Base-by-base conservation (phyloP, 768 basidiomycete genomes). In the Xanthoconium stramineum region DNA sequence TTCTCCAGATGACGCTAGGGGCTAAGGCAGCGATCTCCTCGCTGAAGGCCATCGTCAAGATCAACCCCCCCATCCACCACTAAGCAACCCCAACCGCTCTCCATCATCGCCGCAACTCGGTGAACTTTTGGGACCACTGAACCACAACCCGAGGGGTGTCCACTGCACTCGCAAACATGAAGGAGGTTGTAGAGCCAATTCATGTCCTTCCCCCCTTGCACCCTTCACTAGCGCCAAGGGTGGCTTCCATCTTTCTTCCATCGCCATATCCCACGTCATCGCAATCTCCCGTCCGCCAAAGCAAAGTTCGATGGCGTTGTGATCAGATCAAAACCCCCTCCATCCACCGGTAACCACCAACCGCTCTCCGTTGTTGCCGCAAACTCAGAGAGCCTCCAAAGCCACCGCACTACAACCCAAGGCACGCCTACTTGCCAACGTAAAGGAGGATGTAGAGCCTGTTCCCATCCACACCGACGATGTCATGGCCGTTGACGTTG, bases 301-400 rank as follows among this genome's bases (percentile, higher is more conserved):
- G 75, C 79, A 58, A 83, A 78, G 51, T 81, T 83, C 53, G 87
- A 87, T 55, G 82, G 83, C 49, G 85, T 88, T 57, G 79, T 83
- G 28, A 76, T 84, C 67, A 84, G 86, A 64, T 70, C 80, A 3
- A 82, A 80, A 63, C 58, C 48, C 10, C 60, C 59, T 5, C 57
- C 64, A 29, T 62, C 68, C 20, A 17, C 66, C 9, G 56, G 73
- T 32, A 57, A 65, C 55, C 85, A 84, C 54, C 81, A 80, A 65
- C 81, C 85, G 20, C 67, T 86, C 53, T 80, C 83, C 35, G 76
- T 78, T 10, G 82, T 85, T 42, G 75, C 78, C 15, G 68, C 65
- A 9, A 24, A 71, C 77, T 28, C 77, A 78, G n/a, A 76, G 78
- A 49, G 57, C 69, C 33, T 61, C 70, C 24, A 76, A 65, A 53